These are phyloP conservation scores for Exophiala mesophila DNA, from an alignment of 2,329 filamentous ascomycete species.

Conservation along the genomic window DNA sequence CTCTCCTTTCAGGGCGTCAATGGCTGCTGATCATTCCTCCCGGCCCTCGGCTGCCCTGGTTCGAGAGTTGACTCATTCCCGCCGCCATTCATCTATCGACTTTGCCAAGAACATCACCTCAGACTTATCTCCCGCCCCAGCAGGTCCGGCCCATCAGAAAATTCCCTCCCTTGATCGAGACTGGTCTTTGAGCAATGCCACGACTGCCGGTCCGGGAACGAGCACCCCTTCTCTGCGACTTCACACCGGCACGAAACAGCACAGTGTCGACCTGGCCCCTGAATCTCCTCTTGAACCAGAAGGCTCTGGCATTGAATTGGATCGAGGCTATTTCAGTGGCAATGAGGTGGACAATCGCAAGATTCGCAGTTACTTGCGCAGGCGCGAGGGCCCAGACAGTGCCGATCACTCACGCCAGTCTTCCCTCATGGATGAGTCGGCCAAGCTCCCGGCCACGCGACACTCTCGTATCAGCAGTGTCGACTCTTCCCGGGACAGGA, in stretches of 20 bases:
- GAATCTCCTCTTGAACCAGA: slow-evolving; percentile 32
- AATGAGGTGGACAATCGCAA: slow-evolving; percentile 73
- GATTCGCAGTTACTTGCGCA: slow-evolving; percentile 70
- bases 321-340: slow-evolving; percentile 90
- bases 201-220: slow-evolving; percentile 31
- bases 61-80: slow-evolving; percentile 74
- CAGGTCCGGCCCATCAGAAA: slow-evolving; percentile 44
- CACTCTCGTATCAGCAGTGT: slow-evolving; percentile 76
- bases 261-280: slow-evolving; percentile 10
- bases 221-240: slow-evolving; percentile 19
- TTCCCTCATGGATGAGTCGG: slow-evolving; percentile 72
- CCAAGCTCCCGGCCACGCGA: slow-evolving; percentile 60
- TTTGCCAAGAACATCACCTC: slow-evolving; percentile 45
- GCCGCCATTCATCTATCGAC: slow-evolving; percentile 83
- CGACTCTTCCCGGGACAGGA: slow-evolving; percentile 63
- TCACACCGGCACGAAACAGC: slow-evolving; percentile 27
- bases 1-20: slow-evolving; percentile 40
- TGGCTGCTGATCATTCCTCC: slow-evolving; percentile 37
- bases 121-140: slow-evolving; percentile 22
- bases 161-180: slow-evolving; percentile 55
- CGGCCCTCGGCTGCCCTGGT: slow-evolving; percentile 76
- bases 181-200: slow-evolving; percentile 50
- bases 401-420: slow-evolving; percentile 60
- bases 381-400: slow-evolving; percentile 50
- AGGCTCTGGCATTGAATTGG: slow-evolving; percentile 54